These are phyloP conservation scores for Alternaria atra DNA, from an alignment of 2,329 filamentous ascomycete species.

Conservation along the genomic window DNA sequence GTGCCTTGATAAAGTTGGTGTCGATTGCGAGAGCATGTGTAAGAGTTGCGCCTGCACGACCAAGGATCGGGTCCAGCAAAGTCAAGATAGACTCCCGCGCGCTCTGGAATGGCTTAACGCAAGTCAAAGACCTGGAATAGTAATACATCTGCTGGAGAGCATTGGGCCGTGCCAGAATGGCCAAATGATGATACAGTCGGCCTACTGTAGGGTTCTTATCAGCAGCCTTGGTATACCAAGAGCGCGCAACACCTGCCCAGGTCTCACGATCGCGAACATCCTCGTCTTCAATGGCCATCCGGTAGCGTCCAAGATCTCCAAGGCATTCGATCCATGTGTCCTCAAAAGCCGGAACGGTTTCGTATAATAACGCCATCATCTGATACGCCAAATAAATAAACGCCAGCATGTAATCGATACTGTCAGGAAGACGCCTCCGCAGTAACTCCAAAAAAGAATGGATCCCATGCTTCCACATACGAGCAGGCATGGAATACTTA, in stretches of 20 bases:
- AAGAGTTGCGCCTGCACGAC: slow-evolving; percentile 40
- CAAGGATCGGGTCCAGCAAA: slow-evolving; percentile 66
- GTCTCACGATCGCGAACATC: slow-evolving; percentile 77
- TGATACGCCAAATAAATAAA: slow-evolving; percentile 91
- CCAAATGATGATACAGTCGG: slow-evolving; percentile 86
- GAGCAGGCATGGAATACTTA: slow-evolving; percentile 89
- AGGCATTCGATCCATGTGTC: slow-evolving; percentile 95
- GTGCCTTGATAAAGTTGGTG: slow-evolving; percentile 68
- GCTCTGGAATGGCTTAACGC: slow-evolving; percentile 71
- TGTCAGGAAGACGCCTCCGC: slow-evolving; percentile 73
- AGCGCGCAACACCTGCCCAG: slow-evolving; percentile 80
- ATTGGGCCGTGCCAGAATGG: slow-evolving; percentile 77
- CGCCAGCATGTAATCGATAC: slow-evolving; percentile 86
- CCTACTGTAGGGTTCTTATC: slow-evolving; percentile 79
- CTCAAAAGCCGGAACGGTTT: slow-evolving; percentile 82
- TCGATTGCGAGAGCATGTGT: slow-evolving; percentile 60
- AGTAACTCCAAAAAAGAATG: slow-evolving; percentile 80
- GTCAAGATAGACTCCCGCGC: slow-evolving; percentile 75
- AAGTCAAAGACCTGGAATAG: slow-evolving; percentile 75
- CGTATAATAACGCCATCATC: slow-evolving; percentile 86
- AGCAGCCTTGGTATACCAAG: slow-evolving; percentile 83
- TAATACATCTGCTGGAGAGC: slow-evolving; percentile 75
- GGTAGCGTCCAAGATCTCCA: slow-evolving; percentile 83
- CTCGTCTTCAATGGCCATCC: slow-evolving; percentile 91
- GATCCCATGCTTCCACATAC: slow-evolving; percentile 95